These are phyloP conservation scores for Nicotiana tabacum DNA, from an alignment of 257 asterid genomes.

Conservation along the genomic window DNA sequence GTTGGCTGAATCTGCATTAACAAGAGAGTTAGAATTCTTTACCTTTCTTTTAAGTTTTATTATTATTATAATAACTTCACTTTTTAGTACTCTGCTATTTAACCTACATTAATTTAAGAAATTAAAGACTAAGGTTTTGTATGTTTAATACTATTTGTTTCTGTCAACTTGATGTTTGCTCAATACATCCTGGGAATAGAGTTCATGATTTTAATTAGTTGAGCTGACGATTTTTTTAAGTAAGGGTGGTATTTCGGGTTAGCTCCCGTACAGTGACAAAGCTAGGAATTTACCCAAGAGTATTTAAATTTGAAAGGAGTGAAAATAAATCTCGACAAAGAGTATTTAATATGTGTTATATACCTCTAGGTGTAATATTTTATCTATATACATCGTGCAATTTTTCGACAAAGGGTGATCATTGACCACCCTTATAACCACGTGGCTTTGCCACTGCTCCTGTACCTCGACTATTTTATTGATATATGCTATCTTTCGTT, in stretches of 20 bases:
- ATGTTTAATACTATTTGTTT: neutral
- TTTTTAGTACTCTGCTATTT: neutral
- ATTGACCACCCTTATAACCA: no score
- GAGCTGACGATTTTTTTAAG: neutral
- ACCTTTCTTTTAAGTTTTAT: neutral
- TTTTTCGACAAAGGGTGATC: no score
- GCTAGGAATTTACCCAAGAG: no score
- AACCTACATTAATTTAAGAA: neutral
- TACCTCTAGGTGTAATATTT: no score
- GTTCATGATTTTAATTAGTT: neutral
- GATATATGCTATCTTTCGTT: neutral
- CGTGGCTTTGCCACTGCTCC: no score
- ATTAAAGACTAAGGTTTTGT: neutral
- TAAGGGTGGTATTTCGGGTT: neutral
- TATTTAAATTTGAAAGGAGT: no score
- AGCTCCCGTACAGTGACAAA: no score
- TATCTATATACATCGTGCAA: no score
- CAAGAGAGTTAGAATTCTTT: slow-evolving; percentile 35
- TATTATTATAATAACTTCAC: neutral
- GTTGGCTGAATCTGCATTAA: slow-evolving; percentile 30
- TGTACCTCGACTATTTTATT: neutral
- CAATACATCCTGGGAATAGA: neutral
- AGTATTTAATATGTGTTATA: no score
- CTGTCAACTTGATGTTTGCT: neutral
- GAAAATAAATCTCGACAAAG: no score